Evolutionary conservation across 139 green algal species (phyloP), one percentile per base, ranked within the genome.

Genomic region (Pseudopediastrum boryanum): DNA sequence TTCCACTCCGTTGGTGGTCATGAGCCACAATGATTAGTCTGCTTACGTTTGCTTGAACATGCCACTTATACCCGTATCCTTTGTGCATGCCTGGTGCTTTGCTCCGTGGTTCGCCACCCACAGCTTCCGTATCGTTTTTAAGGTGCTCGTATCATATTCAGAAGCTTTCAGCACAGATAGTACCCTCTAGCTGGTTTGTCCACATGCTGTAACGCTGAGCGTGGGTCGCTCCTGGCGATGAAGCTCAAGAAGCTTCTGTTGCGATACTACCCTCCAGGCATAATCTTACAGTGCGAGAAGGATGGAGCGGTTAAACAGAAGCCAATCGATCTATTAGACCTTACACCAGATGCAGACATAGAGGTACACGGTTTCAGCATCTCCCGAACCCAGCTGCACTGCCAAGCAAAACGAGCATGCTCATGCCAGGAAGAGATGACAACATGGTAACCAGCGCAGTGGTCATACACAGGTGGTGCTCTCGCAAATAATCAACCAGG

Each of bases 161-260:
- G 16, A 12, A 56, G 16, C 46, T n/a, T 12, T 16, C 12, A 35
- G n/a, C 62, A 70, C 29, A 16, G 61, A 9, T 29, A 62, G 44
- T 61, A 10, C 12, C 33, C 19, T 8, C 27, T 35, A 70, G 44
- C n/a, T 21, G 33, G n/a, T n/a, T n/a, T n/a, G n/a, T n/a, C n/a
- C n/a, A n/a, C n/a, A n/a, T n/a, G n/a, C n/a, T n/a, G n/a, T n/a
- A n/a, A n/a, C n/a, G n/a, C n/a, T n/a, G n/a, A n/a, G n/a, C n/a
- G n/a, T n/a, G n/a, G n/a, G n/a, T n/a, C n/a, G n/a, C n/a, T n/a
- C n/a, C n/a, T n/a, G n/a, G n/a, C n/a, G 3, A 82, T 83, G 25
- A 92, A 94, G 69, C 80, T 94, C 0, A 90, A 88, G 71, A 94
- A 94, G 79, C 89, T 94, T n/a, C 43, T 94, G 38, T 77, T 94